Conservation (phyloP, 768 basidiomycete genomes). For the Trametes cingulata region DNA sequence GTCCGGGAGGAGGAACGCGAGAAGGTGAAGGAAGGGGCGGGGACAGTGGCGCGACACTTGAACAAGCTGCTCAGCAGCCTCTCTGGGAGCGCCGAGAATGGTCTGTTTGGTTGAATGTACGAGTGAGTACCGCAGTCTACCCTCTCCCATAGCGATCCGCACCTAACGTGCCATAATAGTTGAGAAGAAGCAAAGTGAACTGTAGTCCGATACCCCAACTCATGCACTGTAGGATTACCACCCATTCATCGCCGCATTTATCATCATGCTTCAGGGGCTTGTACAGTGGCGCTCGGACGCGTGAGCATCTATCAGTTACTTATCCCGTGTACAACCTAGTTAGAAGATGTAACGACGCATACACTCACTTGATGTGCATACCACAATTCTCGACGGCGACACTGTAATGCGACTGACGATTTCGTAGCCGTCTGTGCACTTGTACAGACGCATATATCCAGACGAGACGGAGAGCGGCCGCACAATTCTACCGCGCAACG, state of each 20-base stretch:
- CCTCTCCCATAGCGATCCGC: not conserved
- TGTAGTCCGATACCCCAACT: slow-evolving; percentile 26
- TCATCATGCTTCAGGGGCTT: slow-evolving; percentile 11
- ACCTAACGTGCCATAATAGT: slow-evolving; percentile 3
- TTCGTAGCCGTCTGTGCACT: too few relatives aligned
- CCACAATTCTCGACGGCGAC: not conserved
- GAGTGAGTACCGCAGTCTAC: slow-evolving; percentile 12
- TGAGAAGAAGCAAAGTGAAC: slow-evolving; percentile 12
- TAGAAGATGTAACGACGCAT: slow-evolving; percentile 8
- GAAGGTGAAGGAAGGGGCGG: slow-evolving; percentile 71
- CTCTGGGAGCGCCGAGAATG: slow-evolving; percentile 29
- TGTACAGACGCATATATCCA: too few relatives aligned
- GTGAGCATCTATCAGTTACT: slow-evolving; percentile 5
- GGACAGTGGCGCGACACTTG: slow-evolving; percentile 66
- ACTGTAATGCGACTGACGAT: not conserved
- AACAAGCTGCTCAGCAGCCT: slow-evolving; percentile 56
- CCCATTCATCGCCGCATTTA: slow-evolving; percentile 15
- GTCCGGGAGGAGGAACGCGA: slow-evolving; percentile 65
- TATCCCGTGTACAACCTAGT: slow-evolving; percentile 19
- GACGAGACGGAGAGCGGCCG: too few relatives aligned
- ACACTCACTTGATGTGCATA: not conserved
- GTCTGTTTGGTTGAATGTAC: slow-evolving; percentile 35
- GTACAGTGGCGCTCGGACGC: slow-evolving; percentile 17
- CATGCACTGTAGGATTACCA: slow-evolving; percentile 24
- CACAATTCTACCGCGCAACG: too few relatives aligned